Base-by-base conservation (phyloP, 2,329 filamentous ascomycete species). In the Thielaviopsis ethacetica region DNA sequence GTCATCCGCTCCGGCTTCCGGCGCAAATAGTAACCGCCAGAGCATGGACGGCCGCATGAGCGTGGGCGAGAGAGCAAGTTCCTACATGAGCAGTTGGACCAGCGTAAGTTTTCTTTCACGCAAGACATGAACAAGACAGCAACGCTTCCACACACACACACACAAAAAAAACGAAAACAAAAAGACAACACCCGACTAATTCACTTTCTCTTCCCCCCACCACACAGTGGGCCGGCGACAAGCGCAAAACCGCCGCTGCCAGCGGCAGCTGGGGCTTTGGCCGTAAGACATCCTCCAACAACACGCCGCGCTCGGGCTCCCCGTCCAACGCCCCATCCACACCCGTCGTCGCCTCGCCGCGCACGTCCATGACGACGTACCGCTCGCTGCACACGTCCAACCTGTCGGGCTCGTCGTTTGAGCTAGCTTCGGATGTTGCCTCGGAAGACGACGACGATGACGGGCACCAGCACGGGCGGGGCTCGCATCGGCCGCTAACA, bases 51-150 rank as follows among this genome's bases (percentile, higher is more conserved):
- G 54, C 1, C 53, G 24, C 17, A 56, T 55, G 53, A 53, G 53
- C 4, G 60, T 61, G 13, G 60, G 60, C 13, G 56, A 61, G 57
- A 80, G 78, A 65, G 82, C 82, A 1, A 76, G 80, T 50, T 76
- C 82, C 4, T 86, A 85, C 67, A 77, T 86, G 64, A 82, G 81
- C 47, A 84, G 82, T 64, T 86, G 83, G 83, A 81, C 83, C 1
- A 71, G 75, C n/a, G 59, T 61, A 61, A 61, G 59, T 49, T 51
- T 34, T 38, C 27, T 53, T 9, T 53, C 26, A 49, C 44, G 44
- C 44, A 49, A 49, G n/a, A 49, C 44, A 49, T 49, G 38, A 44
- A 15, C 17, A n/a, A 2, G 7, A 41, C 24, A n/a, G 12, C 24
- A 24, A 5, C 38, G 19, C 58, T 30, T 34, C 19, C 22, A 12